Percentiles rank a stretch among this genome's conserved stretches.
These are phyloP conservation scores for Cercis canadensis DNA, from an alignment of 306 rosid genomes.

Conservation along the genomic window DNA sequence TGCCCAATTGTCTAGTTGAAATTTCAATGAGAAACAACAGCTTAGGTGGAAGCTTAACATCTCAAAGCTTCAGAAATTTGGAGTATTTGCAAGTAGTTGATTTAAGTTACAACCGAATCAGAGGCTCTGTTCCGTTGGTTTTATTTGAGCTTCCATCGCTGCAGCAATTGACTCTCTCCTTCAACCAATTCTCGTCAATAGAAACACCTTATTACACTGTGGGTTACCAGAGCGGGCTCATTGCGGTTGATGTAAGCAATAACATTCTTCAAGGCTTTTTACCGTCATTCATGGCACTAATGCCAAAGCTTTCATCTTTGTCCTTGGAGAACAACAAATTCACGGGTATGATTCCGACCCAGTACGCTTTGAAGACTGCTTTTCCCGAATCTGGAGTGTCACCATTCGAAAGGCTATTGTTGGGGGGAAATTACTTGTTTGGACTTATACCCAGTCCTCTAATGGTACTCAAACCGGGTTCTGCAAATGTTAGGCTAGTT, in stretches of 20 bases:
- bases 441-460: slow-evolving; percentile 75
- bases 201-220: slow-evolving; percentile 31
- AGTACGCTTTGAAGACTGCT: slow-evolving; percentile 70
- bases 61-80: slow-evolving; percentile 40
- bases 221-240: slow-evolving; percentile 46
- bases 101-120: slow-evolving; percentile 63
- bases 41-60: slow-evolving; percentile 43
- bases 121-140: slow-evolving; percentile 52
- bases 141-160: slow-evolving; percentile 69
- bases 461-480: slow-evolving; percentile 55
- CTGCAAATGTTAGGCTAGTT: slow-evolving; percentile 65
- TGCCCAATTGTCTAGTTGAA: slow-evolving; percentile 64
- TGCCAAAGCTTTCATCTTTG: slow-evolving; percentile 81
- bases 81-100: slow-evolving; percentile 63
- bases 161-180: slow-evolving; percentile 74
- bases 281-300: slow-evolving; percentile 60
- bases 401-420: slow-evolving; percentile 63
- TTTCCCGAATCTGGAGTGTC: slow-evolving; percentile 55
- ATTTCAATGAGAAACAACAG: slow-evolving; percentile 73
- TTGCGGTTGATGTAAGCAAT: slow-evolving; percentile 77
- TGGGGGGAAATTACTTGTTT: slow-evolving; percentile 72
- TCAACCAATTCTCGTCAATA: slow-evolving; percentile 60
- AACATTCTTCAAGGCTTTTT: slow-evolving; percentile 60
- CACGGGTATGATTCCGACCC: slow-evolving; percentile 74
- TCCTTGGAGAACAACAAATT: slow-evolving; percentile 75